Evolutionary conservation across 2,329 filamentous ascomycete genomes (phyloP).

Genomic region (Neobulgaria alba): DNA sequence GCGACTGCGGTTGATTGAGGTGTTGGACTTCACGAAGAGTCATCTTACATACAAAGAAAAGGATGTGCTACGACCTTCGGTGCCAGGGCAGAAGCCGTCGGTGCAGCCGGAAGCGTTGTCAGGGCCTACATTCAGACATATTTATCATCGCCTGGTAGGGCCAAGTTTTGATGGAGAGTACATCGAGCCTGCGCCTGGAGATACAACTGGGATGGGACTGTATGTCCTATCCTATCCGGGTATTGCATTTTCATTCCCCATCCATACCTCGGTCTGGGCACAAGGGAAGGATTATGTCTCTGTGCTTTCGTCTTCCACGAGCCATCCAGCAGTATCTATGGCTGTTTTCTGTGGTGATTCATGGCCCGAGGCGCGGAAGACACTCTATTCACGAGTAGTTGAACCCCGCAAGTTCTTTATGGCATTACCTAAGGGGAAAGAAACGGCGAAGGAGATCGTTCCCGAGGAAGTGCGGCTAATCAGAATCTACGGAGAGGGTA

Average conservation of each 20-base stretch:
- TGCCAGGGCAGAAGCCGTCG: conserved; percentile 26
- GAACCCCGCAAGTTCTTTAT: conserved; percentile 45
- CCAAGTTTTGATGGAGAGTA: conserved; percentile 94
- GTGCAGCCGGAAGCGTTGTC: conserved; percentile 27
- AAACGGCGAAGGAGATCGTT: conserved; percentile 68
- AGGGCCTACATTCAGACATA: conserved; percentile 75
- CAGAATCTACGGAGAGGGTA: conserved; percentile 68
- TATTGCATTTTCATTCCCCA: conserved; percentile 83
- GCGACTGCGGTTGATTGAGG: conserved; percentile 80
- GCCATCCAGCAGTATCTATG: conserved; percentile 73
- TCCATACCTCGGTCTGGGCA: conserved; percentile 67
- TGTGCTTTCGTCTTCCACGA: conserved; percentile 69
- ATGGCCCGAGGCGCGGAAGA: conserved; percentile 74
- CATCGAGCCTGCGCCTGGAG: conserved; percentile 50
- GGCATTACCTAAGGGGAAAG: conserved; percentile 22
- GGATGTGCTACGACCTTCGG: conserved; percentile 62
- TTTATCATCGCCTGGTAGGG: conserved; percentile 89
- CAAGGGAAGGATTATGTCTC: conserved; percentile 74
- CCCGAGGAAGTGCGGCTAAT: conserved; percentile 83
- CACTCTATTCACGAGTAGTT: conserved; percentile 66
- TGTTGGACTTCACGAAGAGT: conserved; percentile 81
- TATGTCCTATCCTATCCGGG: conserved; percentile 94
- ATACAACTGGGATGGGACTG: conserved; percentile 52
- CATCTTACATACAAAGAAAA: conserved; percentile 74
- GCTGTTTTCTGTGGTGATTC: conserved; percentile 85